Base-by-base conservation (phyloP, 2,329 filamentous ascomycete genomes). In the Aspergillus proliferans region DNA sequence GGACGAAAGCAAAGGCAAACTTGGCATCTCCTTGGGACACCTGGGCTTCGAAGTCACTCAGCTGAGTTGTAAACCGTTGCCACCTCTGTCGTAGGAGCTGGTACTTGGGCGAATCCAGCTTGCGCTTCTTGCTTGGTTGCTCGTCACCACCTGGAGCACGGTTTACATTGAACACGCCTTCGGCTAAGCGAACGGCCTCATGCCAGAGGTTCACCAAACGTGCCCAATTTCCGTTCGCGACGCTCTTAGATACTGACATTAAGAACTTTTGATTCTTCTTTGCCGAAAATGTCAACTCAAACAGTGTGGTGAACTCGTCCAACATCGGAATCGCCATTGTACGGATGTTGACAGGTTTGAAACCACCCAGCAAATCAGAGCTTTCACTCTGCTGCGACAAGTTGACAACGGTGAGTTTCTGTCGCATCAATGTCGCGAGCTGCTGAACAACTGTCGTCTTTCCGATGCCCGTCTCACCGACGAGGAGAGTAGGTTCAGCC, bases 381-480 rank as follows among this genome's bases (percentile, higher is more conserved):
- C 87, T 91, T 70, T 99, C 94, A 62, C 91, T 97, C 67, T 99
- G 94, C 65, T 98, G 94, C 0, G 93, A 98, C 65, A 99, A 70
- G 64, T 99, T 99, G 63, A 98, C 90, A 2, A 91, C 88, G 0
- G 90, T 87, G 10, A 99, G 79, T 60, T 88, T 94, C 63, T 90
- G 87, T 1, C 91, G 88, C 24, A 96, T 78, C 3, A 86, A 80
- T 50, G 87, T 84, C 0, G 93, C 90, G 48, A 99, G 76, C 64
- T 96, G 90, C 67, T 99, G 93, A 12, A 98, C 85, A 22, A 93
- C 87, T 0, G 93, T 95, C 0, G 93, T 99, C 71, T 99, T 99
- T 60, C 93, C 93, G 45, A 95, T 96, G 74, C 93, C 93, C 6
- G 93, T 99, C 73, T 99, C 93, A 64, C 93, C 93, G n/a, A 99